Percentiles rank a stretch among this genome's conserved stretches.
Evolutionary conservation across 257 asterid species (phyloP).

Genomic region (Striga asiatica): DNA sequence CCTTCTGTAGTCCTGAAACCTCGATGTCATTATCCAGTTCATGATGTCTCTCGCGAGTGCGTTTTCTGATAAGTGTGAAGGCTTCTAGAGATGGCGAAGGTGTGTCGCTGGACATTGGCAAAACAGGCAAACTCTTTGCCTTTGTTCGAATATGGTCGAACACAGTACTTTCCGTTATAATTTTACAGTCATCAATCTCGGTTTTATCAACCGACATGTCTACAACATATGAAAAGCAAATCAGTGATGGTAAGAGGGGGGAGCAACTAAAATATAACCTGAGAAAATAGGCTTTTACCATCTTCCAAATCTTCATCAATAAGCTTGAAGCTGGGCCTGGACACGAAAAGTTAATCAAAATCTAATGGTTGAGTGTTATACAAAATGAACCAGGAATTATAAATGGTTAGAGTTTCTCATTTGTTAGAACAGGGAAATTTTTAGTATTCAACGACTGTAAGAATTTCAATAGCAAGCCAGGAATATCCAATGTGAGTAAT

Average conservation of each 20-base stretch:
- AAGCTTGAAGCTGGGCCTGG: constrained; percentile 87
- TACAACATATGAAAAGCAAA: constrained; percentile 21
- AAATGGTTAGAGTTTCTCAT: no score
- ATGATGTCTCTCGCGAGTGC: constrained; percentile 59
- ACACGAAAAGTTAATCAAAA: constrained; percentile 22
- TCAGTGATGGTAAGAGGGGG: constrained; percentile 12
- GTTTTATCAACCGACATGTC: constrained; percentile 29
- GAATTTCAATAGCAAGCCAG: background rate
- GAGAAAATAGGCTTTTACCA: constrained; percentile 31
- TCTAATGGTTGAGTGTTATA: no score
- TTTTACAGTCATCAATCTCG: constrained; percentile 71
- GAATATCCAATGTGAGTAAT: background rate
- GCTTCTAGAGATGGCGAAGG: constrained; percentile 56
- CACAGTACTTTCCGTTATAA: constrained; percentile 54
- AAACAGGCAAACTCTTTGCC: constrained; percentile 59
- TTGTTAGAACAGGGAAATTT: background rate
- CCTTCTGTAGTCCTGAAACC: constrained; percentile 26
- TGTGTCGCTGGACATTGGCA: constrained; percentile 31
- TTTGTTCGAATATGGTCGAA: constrained; percentile 73
- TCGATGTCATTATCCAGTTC: constrained; percentile 34
- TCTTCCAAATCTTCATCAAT: constrained; percentile 58
- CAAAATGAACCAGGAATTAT: no score
- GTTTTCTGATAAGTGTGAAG: constrained; percentile 60
- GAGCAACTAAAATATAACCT: constrained; percentile 11
- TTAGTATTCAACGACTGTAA: background rate